phyloP scores from a whole-genome alignment of 1,284 basidiomycete species.

The Puccinia brachypodii region DNA sequence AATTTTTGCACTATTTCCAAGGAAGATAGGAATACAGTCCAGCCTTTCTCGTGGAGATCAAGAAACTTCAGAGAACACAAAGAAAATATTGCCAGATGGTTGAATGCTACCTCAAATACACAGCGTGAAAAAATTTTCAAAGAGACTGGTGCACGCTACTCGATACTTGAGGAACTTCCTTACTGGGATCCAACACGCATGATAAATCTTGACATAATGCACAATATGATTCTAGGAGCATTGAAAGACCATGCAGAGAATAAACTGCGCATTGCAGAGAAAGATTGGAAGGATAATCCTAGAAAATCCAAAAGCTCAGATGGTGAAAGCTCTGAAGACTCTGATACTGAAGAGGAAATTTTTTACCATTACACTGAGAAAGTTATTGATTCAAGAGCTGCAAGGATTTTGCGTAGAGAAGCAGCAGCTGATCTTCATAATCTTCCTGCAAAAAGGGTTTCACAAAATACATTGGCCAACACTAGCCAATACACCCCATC shows the following conservation, averaged over 20 bases:
- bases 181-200: not conserved
- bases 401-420: not conserved
- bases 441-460: not conserved
- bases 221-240: not conserved
- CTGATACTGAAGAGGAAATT: not conserved
- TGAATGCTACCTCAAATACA: not conserved
- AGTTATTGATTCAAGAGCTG: not conserved
- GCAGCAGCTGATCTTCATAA: not conserved
- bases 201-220: not conserved
- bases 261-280: not conserved
- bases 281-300: not conserved
- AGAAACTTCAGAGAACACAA: not conserved
- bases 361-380: not conserved
- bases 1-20: slow-evolving; percentile 8
- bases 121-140: not conserved
- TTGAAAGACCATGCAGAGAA: slow-evolving; percentile 1
- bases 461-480: not conserved
- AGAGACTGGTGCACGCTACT: not conserved
- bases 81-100: not conserved
- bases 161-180: slow-evolving; percentile 8
- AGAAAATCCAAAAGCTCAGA: not conserved
- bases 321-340: not conserved
- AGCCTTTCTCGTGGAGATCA: not conserved
- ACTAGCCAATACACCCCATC: not conserved
- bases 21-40: not conserved